A percentile compares a stretch with the other conserved stretches of the same genome.
Conservation (phyloP, 768 basidiomycete species). For the Filobasidium floriforme region DNA sequence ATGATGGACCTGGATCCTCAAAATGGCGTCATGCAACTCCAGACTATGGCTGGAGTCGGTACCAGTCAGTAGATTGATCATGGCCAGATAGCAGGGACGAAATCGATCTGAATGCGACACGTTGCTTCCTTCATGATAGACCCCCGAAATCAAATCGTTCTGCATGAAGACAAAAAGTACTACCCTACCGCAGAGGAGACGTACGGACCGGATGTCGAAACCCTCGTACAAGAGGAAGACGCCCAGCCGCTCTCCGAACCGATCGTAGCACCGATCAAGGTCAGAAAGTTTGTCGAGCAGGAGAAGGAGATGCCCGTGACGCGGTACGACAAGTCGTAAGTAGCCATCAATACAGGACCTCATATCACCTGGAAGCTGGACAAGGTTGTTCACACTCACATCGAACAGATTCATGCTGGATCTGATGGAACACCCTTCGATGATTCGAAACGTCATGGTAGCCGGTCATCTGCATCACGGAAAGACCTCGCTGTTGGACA, state of each 20-base stretch:
- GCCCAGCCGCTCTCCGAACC: slow-evolving; percentile 90
- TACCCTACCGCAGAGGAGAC: slow-evolving; percentile 87
- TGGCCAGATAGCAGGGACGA: neutral
- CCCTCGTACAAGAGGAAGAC: slow-evolving; percentile 96
- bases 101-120: neutral
- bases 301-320: slow-evolving; percentile 94
- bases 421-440: slow-evolving; percentile 82
- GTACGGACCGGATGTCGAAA: slow-evolving; percentile 89
- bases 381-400: neutral
- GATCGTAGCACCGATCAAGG: slow-evolving; percentile 89
- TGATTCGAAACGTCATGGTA: slow-evolving; percentile 91
- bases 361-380: neutral
- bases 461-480: slow-evolving; percentile 97
- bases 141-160: slow-evolving; percentile 48
- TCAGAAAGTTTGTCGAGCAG: slow-evolving; percentile 86
- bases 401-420: slow-evolving; percentile 72
- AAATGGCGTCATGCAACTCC: slow-evolving; percentile 26
- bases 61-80: slow-evolving; percentile 24
- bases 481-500: slow-evolving; percentile 93
- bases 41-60: slow-evolving; percentile 9
- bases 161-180: slow-evolving; percentile 98
- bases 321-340: slow-evolving; percentile 93
- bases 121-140: neutral
- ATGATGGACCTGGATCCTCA: slow-evolving; percentile 40
- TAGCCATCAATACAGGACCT: slow-evolving; percentile 1